Base-by-base conservation (phyloP, 495 filamentous ascomycete species). In the Xylona heveae region DNA sequence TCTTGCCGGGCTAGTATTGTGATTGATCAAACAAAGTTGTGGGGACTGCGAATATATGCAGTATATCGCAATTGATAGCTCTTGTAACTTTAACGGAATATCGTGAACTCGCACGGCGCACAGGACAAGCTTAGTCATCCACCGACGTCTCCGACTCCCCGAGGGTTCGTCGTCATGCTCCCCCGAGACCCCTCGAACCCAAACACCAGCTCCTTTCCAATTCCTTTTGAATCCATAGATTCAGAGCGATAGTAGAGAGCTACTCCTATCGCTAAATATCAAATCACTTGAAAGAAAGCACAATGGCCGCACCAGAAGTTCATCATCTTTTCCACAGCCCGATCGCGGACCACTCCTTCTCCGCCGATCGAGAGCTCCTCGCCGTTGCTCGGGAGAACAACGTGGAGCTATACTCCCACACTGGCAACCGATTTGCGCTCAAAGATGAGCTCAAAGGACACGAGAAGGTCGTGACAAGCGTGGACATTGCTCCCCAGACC, bases 281-380 rank as follows among this genome's bases (percentile, higher is more conserved):
- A 3, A 21, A 54, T 31, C 28, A 31, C 19, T 24, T 9, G 23
- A 18, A 5, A 22, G 19, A 36, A n/a, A 19, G 39, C 28, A 61
- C 29, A 43, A 95, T 94, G 85, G 62, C 77, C 28, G 43, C 72
- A 37, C 78, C 85, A 36, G 80, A 95, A 58, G 76, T 85, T 31
- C 80, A 97, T 54, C 88, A 94, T 47, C 78, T 97, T 34, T 95
- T 95, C 57, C 82, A 97, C 54, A 69, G 77, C 38, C 81, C 85
- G 41, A 93, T 97, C 46, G 78, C 84, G 24, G 88, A 97, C 57
- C 88, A 97, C 55, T 92, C 88, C 15, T 97, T 95, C 66, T 92
- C 81, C 33, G 71, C 81, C 24, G 88, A 97, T 54, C 74, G 71
- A 48, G 59, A 74, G 48, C 85, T 78, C 13, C 66, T 97, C 33